A percentile compares a stretch with the other conserved stretches of the same genome.
Conservation (phyloP, 2,329 filamentous ascomycete genomes). For the Harringtonia lauricola region DNA sequence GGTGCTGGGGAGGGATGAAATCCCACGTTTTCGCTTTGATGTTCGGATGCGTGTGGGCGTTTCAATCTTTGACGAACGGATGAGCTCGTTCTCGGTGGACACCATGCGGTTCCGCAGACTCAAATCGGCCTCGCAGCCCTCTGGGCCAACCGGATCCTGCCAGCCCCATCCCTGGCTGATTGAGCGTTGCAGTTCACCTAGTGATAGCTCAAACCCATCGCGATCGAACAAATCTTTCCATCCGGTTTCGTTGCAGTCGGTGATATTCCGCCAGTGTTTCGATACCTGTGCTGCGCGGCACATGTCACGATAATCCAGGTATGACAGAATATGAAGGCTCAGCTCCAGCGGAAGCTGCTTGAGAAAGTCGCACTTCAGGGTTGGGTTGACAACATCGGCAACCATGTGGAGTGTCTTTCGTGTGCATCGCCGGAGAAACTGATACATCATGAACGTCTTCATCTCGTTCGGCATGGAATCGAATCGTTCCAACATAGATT, state of each 20-base stretch:
- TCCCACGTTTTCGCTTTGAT: conserved; percentile 45
- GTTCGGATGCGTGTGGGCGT: conserved; percentile 29
- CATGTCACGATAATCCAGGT: conserved; percentile 75
- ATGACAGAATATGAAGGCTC: conserved; percentile 76
- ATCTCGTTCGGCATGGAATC: conserved; percentile 84
- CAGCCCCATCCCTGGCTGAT: conserved; percentile 93
- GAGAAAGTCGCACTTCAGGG: conserved; percentile 88
- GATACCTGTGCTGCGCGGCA: conserved; percentile 89
- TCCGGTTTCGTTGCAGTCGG: conserved; percentile 86
- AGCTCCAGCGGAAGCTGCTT: conserved; percentile 75
- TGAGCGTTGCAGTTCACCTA: conserved; percentile 74
- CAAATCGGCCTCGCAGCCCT: conserved; percentile 73
- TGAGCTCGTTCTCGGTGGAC: conserved; percentile 41
- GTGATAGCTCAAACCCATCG: conserved; percentile 69
- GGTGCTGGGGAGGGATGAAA: conserved; percentile 30
- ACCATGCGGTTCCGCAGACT: conserved; percentile 45
- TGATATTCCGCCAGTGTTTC: conserved; percentile 81
- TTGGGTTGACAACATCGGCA: conserved; percentile 83
- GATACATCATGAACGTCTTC: conserved; percentile 95
- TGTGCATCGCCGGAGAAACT: conserved; percentile 78
- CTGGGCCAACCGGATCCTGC: conserved; percentile 71
- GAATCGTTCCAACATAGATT: conserved; percentile 77
- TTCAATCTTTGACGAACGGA: conserved; percentile 27
- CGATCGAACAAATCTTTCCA: conserved; percentile 89
- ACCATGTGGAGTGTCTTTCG: conserved; percentile 84